Evolutionary conservation across 768 basidiomycete species (phyloP).

Genomic region (Serpula lacrymans): DNA sequence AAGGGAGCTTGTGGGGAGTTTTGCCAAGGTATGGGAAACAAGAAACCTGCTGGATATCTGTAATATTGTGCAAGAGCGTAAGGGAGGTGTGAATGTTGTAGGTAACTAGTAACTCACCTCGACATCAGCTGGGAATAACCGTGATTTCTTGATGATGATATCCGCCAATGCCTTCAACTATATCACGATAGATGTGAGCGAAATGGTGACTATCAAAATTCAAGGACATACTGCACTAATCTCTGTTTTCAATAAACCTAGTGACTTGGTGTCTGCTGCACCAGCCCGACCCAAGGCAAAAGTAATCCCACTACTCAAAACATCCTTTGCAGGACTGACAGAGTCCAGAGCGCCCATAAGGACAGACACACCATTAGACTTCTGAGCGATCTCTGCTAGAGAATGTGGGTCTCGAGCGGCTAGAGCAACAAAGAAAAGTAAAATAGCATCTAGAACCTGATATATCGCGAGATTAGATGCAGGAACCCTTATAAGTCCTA

Average conservation of each 20-base stretch:
- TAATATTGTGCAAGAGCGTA: background rate
- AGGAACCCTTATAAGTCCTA: background rate
- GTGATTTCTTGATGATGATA: slow-evolving; percentile 33
- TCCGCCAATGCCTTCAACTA: slow-evolving; percentile 35
- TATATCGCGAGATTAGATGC: background rate
- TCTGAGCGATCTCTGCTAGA: slow-evolving; percentile 50
- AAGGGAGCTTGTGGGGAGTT: slow-evolving; percentile 46
- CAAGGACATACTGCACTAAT: slow-evolving; percentile 43
- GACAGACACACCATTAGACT: slow-evolving; percentile 33
- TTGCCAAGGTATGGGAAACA: slow-evolving; percentile 45
- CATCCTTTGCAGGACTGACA: slow-evolving; percentile 38
- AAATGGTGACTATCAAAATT: slow-evolving; percentile 1
- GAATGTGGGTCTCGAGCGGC: slow-evolving; percentile 57
- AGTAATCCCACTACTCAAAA: too few relatives aligned
- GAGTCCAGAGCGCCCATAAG: slow-evolving; percentile 42
- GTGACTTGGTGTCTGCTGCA: slow-evolving; percentile 45
- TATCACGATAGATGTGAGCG: background rate
- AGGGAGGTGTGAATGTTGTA: background rate
- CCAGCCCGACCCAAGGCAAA: slow-evolving; percentile 31
- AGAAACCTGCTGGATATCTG: slow-evolving; percentile 58
- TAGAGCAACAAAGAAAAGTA: slow-evolving; percentile 60
- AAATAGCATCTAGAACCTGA: slow-evolving; percentile 62
- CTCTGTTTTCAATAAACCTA: slow-evolving; percentile 58
- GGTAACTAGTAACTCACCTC: too few relatives aligned
- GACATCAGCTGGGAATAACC: slow-evolving; percentile 14